Conservation (phyloP, 768 basidiomycete species). For the Rhizopogon vulgaris region DNA sequence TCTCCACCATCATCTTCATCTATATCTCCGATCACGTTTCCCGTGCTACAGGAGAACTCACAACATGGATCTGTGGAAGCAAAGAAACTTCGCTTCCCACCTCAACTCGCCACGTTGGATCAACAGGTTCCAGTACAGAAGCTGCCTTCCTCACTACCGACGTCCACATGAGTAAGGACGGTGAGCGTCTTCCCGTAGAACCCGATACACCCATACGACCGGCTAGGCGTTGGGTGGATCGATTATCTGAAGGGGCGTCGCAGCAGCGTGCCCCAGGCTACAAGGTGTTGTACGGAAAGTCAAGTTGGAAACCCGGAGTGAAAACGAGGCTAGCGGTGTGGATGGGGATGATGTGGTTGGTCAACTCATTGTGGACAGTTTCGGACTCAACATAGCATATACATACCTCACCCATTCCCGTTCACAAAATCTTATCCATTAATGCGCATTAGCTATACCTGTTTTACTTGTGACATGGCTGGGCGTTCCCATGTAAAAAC, state of each 20-base stretch:
- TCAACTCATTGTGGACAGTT: slow-evolving; percentile 56
- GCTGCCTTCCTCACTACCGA: slow-evolving; percentile 5
- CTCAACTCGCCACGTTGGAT: slow-evolving; percentile 6
- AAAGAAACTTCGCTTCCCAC: slow-evolving; percentile 19
- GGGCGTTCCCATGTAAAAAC: no score
- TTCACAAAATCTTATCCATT: background rate
- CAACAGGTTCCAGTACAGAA: slow-evolving; percentile 3
- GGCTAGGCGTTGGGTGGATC: slow-evolving; percentile 44
- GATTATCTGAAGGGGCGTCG: slow-evolving; percentile 33
- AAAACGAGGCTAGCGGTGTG: slow-evolving; percentile 37
- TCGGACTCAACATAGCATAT: slow-evolving; percentile 8
- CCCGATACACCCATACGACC: slow-evolving; percentile 35
- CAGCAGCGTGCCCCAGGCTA: slow-evolving; percentile 16
- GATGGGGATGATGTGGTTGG: slow-evolving; percentile 50
- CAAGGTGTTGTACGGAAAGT: slow-evolving; percentile 24
- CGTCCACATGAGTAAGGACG: slow-evolving; percentile 12
- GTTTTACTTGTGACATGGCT: no score
- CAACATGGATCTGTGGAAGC: slow-evolving; percentile 47
- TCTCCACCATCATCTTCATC: slow-evolving; percentile 74
- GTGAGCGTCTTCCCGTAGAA: slow-evolving; percentile 26
- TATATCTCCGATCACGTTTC: slow-evolving; percentile 76
- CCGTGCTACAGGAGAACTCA: slow-evolving; percentile 68
- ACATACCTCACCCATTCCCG: background rate
- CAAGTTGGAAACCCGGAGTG: slow-evolving; percentile 33
- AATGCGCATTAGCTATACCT: no score